phyloP scores from a whole-genome alignment of 2,329 filamentous ascomycete species.

The Ramularia endophylla region DNA sequence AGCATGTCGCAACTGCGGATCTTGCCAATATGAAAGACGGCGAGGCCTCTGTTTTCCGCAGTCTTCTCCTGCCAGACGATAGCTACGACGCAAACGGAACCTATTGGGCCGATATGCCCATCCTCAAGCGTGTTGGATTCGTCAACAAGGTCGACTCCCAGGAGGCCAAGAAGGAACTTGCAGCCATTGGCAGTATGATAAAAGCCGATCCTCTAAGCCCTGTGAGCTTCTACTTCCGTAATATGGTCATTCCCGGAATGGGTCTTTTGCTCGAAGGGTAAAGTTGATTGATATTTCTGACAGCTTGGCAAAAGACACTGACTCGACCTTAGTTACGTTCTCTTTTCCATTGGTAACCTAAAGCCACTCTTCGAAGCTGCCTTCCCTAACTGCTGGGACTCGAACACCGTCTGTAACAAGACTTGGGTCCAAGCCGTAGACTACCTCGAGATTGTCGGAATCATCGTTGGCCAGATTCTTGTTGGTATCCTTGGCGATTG shows the following conservation, averaged over 20 bases:
- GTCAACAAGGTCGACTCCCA: constrained; percentile 65
- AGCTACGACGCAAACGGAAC: constrained; percentile 73
- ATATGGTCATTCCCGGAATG: constrained; percentile 87
- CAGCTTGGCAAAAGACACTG: neutral
- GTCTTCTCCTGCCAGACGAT: constrained; percentile 81
- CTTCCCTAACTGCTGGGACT: constrained; percentile 72
- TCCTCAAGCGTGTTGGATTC: constrained; percentile 65
- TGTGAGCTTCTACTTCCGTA: constrained; percentile 78
- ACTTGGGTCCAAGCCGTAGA: constrained; percentile 81
- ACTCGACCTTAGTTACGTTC: constrained; percentile 60
- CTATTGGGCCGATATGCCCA: constrained; percentile 88
- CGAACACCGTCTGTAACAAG: constrained; percentile 58
- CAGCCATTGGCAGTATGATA: constrained; percentile 66
- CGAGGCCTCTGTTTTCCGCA: constrained; percentile 63
- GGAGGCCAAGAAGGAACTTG: constrained; percentile 64
- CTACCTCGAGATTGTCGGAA: constrained; percentile 89
- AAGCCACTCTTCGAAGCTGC: constrained; percentile 70
- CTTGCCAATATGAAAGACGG: constrained; percentile 48
- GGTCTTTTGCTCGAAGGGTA: constrained; percentile 83
- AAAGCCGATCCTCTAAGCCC: constrained; percentile 83
- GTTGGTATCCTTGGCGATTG: constrained; percentile 76
- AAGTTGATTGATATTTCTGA: constrained; percentile 17
- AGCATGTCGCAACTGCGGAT: constrained; percentile 40
- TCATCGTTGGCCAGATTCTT: constrained; percentile 86
- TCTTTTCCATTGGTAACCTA: constrained; percentile 95